These are phyloP conservation scores for Penicillium sp. DNA, from an alignment of 2,329 filamentous ascomycete species.

Conservation along the genomic window DNA sequence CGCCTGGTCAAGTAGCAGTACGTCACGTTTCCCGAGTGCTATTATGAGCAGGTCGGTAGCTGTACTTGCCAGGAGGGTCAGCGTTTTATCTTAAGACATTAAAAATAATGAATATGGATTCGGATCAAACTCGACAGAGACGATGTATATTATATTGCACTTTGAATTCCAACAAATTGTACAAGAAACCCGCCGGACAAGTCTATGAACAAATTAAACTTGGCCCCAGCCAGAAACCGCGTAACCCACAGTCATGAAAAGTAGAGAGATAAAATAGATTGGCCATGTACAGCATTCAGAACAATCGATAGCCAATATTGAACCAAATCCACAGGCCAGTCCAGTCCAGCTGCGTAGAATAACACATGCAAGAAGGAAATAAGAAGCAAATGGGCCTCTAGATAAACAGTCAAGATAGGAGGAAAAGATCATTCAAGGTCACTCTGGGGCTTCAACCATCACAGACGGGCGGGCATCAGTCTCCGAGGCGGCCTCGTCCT, in stretches of 20 bases:
- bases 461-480: slow-evolving; percentile 28
- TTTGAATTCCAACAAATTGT: slow-evolving; percentile 12
- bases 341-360: not conserved
- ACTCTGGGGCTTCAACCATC: slow-evolving; percentile 40
- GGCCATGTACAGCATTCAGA: not conserved
- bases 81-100: not conserved
- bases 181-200: slow-evolving; percentile 12
- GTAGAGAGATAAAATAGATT: not conserved
- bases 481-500: slow-evolving; percentile 37
- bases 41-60: slow-evolving; percentile 9
- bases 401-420: slow-evolving; percentile 10
- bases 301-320: not conserved
- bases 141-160: slow-evolving; percentile 12
- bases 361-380: not conserved
- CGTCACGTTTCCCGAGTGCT: slow-evolving; percentile 16
- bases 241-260: slow-evolving; percentile 7
- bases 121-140: not conserved
- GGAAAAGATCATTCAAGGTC: not conserved
- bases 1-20: slow-evolving; percentile 25
- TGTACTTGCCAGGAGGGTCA: slow-evolving; percentile 2
- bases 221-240: slow-evolving; percentile 14
- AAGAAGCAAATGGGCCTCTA: slow-evolving; percentile 13
- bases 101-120: not conserved
- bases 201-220: slow-evolving; percentile 18
- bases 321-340: not conserved